Conservation (phyloP, 148 eudicot genomes). For the Euryodendron excelsum region DNA sequence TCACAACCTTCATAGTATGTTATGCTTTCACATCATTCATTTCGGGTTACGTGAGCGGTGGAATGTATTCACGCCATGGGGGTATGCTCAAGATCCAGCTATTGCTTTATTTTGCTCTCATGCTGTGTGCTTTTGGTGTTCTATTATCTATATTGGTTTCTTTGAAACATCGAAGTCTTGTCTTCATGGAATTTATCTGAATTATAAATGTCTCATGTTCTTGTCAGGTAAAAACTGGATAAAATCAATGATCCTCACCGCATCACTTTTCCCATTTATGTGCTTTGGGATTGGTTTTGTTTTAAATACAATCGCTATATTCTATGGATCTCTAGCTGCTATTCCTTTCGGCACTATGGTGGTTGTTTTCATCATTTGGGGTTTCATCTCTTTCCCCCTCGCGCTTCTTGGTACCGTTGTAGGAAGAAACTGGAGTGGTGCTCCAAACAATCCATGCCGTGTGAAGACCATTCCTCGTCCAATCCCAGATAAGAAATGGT, state of each 20-base stretch:
- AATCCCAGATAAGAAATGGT: slow-evolving; percentile 92
- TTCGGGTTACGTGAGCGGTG: slow-evolving; percentile 88
- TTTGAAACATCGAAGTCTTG: not conserved
- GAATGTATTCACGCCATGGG: slow-evolving; percentile 82
- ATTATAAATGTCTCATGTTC: not conserved
- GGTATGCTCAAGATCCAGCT: slow-evolving; percentile 37
- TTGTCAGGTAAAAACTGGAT: slow-evolving; percentile 82
- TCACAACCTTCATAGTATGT: slow-evolving; percentile 74
- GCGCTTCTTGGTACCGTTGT: slow-evolving; percentile 85
- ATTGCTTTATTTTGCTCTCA: not conserved
- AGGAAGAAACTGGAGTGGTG: slow-evolving; percentile 84
- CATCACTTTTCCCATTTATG: slow-evolving; percentile 77
- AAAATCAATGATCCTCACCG: slow-evolving; percentile 73
- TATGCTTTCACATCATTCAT: slow-evolving; percentile 89
- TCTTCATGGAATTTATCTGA: not conserved
- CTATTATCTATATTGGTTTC: not conserved
- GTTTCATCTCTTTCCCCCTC: slow-evolving; percentile 80
- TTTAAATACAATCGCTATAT: slow-evolving; percentile 77
- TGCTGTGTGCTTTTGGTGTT: not conserved
- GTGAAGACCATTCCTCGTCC: slow-evolving; percentile 91
- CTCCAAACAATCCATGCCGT: slow-evolving; percentile 84
- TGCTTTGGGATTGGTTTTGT: slow-evolving; percentile 83
- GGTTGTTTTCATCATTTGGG: slow-evolving; percentile 83
- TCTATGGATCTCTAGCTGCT: slow-evolving; percentile 83
- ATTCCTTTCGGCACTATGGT: slow-evolving; percentile 87